Evolutionary conservation across 495 filamentous ascomycete species (phyloP).

Genomic region (Hypoxylon subgilvum): DNA sequence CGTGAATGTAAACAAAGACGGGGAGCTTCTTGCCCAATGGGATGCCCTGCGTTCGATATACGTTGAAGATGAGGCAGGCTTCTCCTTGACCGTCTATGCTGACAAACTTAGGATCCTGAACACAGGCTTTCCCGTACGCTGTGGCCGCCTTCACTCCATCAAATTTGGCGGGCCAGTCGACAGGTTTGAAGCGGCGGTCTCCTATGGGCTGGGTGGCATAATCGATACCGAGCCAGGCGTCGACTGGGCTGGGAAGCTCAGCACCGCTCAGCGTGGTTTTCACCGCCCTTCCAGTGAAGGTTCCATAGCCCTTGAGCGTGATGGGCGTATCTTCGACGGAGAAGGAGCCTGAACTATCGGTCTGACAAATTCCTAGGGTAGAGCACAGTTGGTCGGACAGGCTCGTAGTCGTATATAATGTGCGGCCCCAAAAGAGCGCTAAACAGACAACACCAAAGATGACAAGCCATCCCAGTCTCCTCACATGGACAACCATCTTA

Average conservation of each 20-base stretch:
- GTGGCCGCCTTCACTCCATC: slow-evolving; percentile 23
- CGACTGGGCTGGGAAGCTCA: slow-evolving; percentile 24
- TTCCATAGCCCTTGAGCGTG: slow-evolving; percentile 25
- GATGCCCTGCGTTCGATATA: slow-evolving; percentile 48
- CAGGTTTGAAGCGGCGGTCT: slow-evolving; percentile 28
- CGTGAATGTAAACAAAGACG: slow-evolving; percentile 64
- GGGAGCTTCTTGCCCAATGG: slow-evolving; percentile 52
- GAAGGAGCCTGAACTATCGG: background rate
- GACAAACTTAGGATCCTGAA: slow-evolving; percentile 17
- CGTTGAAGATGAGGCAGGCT: slow-evolving; percentile 58
- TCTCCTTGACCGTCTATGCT: slow-evolving; percentile 43
- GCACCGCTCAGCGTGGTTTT: slow-evolving; percentile 23
- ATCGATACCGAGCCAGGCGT: slow-evolving; percentile 36
- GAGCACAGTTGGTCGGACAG: slow-evolving; percentile 23
- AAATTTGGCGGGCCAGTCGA: slow-evolving; percentile 28
- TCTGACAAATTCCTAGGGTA: slow-evolving; percentile 8
- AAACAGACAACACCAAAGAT: slow-evolving; percentile 29
- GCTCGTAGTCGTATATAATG: slow-evolving; percentile 17
- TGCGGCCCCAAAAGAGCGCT: slow-evolving; percentile 22
- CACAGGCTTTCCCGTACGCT: slow-evolving; percentile 26
- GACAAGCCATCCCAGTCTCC: slow-evolving; percentile 25
- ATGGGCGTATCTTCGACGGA: slow-evolving; percentile 23
- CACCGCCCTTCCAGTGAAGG: slow-evolving; percentile 21
- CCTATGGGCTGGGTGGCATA: slow-evolving; percentile 31
- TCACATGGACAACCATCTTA: slow-evolving; percentile 21